Evolutionary conservation across 2,329 filamentous ascomycete genomes (phyloP).

Genomic region (Pseudocercospora cruenta): DNA sequence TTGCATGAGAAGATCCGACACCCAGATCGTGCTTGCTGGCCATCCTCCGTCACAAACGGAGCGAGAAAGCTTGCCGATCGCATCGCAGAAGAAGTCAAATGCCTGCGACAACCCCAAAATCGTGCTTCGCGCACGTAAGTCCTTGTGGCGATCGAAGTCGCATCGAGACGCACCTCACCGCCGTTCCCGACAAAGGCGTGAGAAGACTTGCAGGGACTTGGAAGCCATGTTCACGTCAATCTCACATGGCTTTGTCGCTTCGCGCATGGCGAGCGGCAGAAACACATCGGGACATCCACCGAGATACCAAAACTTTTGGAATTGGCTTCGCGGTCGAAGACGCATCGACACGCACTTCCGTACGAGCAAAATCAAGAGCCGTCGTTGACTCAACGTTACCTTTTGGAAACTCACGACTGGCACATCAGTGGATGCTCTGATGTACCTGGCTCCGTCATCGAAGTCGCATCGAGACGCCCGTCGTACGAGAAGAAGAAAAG

Average conservation of each 20-base stretch:
- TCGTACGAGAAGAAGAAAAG: background rate
- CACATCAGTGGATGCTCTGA: background rate
- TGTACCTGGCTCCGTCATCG: background rate
- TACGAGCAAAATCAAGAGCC: background rate
- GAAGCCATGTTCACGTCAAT: background rate
- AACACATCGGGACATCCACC: background rate
- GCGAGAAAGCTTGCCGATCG: background rate
- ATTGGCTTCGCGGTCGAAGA: background rate
- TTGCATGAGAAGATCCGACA: slow-evolving; percentile 7
- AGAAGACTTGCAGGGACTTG: slow-evolving; percentile 1
- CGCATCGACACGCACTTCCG: background rate
- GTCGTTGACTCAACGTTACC: background rate
- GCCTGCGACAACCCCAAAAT: background rate
- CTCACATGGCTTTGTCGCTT: background rate
- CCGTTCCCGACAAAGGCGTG: background rate
- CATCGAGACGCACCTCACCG: slow-evolving; percentile 5
- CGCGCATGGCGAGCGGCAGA: slow-evolving; percentile 1
- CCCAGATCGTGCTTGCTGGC: background rate
- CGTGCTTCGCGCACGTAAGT: background rate
- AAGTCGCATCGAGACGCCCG: slow-evolving; percentile 4
- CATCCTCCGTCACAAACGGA: background rate
- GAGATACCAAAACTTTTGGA: background rate
- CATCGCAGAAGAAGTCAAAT: background rate
- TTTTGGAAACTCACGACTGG: background rate
- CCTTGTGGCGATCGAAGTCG: slow-evolving; percentile 7